Base-by-base conservation (phyloP, 179 eudicot genomes). In the Patellifolia procumbens region DNA sequence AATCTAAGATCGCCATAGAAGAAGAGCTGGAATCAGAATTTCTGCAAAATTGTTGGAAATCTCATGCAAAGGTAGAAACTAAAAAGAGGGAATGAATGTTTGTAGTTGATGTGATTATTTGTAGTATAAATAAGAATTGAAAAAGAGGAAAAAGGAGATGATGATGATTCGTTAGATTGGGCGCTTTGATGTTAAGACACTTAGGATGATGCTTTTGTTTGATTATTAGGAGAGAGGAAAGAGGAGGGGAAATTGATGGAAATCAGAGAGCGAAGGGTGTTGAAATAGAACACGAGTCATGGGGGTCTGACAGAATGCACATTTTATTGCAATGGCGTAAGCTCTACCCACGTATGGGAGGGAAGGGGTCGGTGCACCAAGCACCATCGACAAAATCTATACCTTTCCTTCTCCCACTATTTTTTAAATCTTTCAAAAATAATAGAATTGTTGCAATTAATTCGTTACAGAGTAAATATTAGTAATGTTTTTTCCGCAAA, bases 1-100 rank as follows among this genome's bases (percentile, higher is more conserved):
- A 81, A 49, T 81, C 87, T 29, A 81, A 66, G 58, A 85, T 81
- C 85, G 87, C 82, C 93, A 89, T 83, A 2, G 31, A 5, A 74
- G 19, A n/a, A 5, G 4, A 45, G 20, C 7, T 63, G 43, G 2
- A 42, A 39, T 9, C 22, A 24, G 7, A 26, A 63, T 39, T 63
- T 29, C 28, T 37, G 34, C 2, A 63, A 46, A 46, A 13, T 24
- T 28, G 5, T 26, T 1, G 17, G 5, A 28, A 69, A 48, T 13
- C n/a, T 75, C 78, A 75, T 75, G 78, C 78, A 75, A 31, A 74
- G 22, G 16, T 12, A 59, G 32, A 58, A 59, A 24, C 16, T 48
- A 17, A 48, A 0, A 11, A 48, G 52, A 48, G 42, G 66, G 17
- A 61, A 61, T 10, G 0, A 2, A 28, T 59, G 32, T n/a, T n/a